phyloP scores from a whole-genome alignment of 768 basidiomycete species.

The Phylloporus rhodoxanthus region DNA sequence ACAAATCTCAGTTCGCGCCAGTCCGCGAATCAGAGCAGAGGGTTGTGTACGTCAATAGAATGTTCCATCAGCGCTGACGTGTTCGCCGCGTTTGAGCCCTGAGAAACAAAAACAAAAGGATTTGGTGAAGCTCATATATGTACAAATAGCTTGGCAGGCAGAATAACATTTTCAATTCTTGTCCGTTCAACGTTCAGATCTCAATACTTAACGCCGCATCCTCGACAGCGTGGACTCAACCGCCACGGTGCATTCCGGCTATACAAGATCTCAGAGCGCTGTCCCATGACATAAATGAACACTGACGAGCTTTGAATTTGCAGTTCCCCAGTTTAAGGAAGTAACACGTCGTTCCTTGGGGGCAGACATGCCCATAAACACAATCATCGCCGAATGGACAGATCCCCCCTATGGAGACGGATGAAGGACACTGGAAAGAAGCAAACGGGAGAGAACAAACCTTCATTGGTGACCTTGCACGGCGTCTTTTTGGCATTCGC shows the following conservation, averaged over 20 bases:
- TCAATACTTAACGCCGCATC: conserved; percentile 10
- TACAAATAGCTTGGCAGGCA: conserved; percentile 25
- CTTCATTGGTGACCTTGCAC: conserved; percentile 55
- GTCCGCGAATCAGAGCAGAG: conserved; percentile 24
- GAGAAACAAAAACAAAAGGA: conserved; percentile 20
- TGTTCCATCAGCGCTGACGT: conserved; percentile 31
- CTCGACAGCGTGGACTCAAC: conserved; percentile 14
- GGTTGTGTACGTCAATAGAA: conserved; percentile 31
- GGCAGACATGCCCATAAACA: conserved; percentile 35
- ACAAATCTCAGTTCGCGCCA: conserved; percentile 19
- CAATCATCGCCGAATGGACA: conserved; percentile 60
- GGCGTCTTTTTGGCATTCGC: conserved; percentile 57
- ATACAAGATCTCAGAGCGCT: conserved; percentile 9
- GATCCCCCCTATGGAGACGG: conserved; percentile 37
- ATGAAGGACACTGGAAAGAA: not conserved
- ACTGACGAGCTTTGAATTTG: conserved; percentile 56
- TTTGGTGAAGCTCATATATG: conserved; percentile 30
- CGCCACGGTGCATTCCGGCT: conserved; percentile 39
- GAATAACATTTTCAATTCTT: conserved; percentile 3
- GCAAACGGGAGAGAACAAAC: conserved; percentile 26
- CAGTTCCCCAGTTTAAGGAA: conserved; percentile 51
- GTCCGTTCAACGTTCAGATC: conserved; percentile 4
- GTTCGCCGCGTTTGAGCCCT: conserved; percentile 22
- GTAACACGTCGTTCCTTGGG: conserved; percentile 48
- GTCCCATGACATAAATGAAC: conserved; percentile 8